These are phyloP conservation scores for Backusella luteola DNA, from an alignment of 192 early-diverging fungal species.

Conservation along the genomic window DNA sequence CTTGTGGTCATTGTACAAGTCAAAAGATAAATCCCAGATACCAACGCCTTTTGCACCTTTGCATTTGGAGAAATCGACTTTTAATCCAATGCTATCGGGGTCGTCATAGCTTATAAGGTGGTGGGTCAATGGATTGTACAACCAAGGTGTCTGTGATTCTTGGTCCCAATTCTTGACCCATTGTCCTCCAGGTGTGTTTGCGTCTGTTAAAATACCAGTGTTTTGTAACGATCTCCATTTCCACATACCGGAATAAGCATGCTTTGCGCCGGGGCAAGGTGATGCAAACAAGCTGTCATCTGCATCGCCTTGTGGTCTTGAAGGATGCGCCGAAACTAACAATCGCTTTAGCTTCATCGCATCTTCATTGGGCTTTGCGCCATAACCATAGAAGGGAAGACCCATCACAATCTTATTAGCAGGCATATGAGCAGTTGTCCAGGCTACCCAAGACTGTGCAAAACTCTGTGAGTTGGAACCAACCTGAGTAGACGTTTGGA, in stretches of 20 bases:
- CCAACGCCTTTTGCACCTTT: conserved; percentile 60
- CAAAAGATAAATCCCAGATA: conserved; percentile 47
- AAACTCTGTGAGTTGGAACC: neutral
- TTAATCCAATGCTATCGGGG: conserved; percentile 50
- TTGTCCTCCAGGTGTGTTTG: conserved; percentile 22
- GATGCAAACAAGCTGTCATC: neutral
- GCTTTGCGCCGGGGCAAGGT: neutral
- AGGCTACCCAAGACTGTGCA: neutral
- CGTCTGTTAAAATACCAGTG: neutral
- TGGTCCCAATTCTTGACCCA: conserved; percentile 69
- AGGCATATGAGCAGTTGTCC: neutral
- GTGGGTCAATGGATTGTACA: conserved; percentile 60
- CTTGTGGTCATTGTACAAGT: neutral
- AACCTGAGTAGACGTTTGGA: neutral
- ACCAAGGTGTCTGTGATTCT: conserved; percentile 65
- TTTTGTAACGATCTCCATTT: neutral
- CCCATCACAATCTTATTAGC: conserved; percentile 6
- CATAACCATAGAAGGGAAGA: neutral
- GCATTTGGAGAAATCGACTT: conserved; percentile 53
- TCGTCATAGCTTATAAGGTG: conserved; percentile 74
- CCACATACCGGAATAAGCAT: conserved; percentile 6
- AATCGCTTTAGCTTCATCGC: neutral
- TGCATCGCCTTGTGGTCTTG: conserved; percentile 9
- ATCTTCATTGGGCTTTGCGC: neutral
- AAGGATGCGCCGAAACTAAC: neutral